Evolutionary conservation across 768 basidiomycete genomes (phyloP).

Genomic region (Erythrobasidium yunnanense): DNA sequence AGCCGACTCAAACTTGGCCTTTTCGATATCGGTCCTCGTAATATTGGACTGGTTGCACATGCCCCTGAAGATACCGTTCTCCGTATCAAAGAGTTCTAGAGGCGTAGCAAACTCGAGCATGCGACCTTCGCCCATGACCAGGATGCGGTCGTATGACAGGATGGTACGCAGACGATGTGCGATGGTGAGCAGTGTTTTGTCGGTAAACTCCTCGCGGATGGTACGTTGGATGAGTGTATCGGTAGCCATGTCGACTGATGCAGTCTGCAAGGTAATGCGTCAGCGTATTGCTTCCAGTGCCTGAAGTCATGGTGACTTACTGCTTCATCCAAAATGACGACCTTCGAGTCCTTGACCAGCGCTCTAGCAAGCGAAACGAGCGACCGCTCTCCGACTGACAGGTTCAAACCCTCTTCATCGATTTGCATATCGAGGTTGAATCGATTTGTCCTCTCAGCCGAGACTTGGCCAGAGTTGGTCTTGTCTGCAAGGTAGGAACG

Average conservation of each 20-base stretch:
- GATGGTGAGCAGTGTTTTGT: constrained; percentile 76
- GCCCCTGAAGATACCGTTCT: constrained; percentile 52
- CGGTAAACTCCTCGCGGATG: constrained; percentile 64
- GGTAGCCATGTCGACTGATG: constrained; percentile 51
- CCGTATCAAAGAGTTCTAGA: constrained; percentile 46
- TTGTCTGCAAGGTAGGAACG: constrained; percentile 69
- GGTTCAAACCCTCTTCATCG: constrained; percentile 64
- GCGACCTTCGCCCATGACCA: constrained; percentile 69
- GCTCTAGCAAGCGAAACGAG: constrained; percentile 80
- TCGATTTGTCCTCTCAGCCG: constrained; percentile 43
- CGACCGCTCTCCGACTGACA: constrained; percentile 51
- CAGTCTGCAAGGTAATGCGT: constrained; percentile 27
- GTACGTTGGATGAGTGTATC: constrained; percentile 85
- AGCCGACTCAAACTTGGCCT: too few species aligned
- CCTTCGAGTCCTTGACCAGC: constrained; percentile 69
- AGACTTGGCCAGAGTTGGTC: constrained; percentile 34
- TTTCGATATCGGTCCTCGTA: constrained; percentile 47
- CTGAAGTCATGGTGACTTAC: constrained; percentile 41
- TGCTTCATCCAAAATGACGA: constrained; percentile 82
- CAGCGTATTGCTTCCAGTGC: not conserved
- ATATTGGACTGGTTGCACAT: constrained; percentile 55
- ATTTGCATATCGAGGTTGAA: constrained; percentile 74
- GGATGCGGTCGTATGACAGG: constrained; percentile 74
- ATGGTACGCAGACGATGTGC: constrained; percentile 75
- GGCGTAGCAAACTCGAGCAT: constrained; percentile 48